These are phyloP conservation scores for Didymellaceae sp. DNA, from an alignment of 2,329 filamentous ascomycete species.

Conservation along the genomic window DNA sequence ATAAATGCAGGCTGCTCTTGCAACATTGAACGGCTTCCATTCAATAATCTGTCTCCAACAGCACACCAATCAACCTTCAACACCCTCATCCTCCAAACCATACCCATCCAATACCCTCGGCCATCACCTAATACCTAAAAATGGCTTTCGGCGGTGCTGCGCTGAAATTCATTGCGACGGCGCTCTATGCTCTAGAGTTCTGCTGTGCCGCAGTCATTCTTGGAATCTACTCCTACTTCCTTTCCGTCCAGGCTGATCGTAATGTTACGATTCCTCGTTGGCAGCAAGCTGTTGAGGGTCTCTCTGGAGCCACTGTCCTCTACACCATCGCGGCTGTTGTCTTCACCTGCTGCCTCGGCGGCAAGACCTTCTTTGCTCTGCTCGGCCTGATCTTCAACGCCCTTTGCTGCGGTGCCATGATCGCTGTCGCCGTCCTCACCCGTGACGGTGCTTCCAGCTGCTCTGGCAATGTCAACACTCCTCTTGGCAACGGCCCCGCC, in stretches of 20 bases:
- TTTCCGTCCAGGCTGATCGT: slow-evolving; percentile 73
- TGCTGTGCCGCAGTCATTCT: slow-evolving; percentile 75
- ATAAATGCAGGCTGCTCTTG: slow-evolving; percentile 14
- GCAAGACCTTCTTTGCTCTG: slow-evolving; percentile 72
- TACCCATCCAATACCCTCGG: too few relatives aligned
- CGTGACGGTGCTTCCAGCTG: slow-evolving; percentile 72
- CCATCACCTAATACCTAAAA: slow-evolving; percentile 7
- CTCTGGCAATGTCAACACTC: slow-evolving; percentile 65
- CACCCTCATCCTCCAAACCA: not conserved
- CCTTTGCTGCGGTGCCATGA: slow-evolving; percentile 76
- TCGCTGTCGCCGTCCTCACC: slow-evolving; percentile 81
- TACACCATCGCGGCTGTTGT: slow-evolving; percentile 77
- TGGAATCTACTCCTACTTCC: slow-evolving; percentile 80
- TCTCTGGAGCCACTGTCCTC: slow-evolving; percentile 75
- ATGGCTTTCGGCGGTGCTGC: slow-evolving; percentile 68
- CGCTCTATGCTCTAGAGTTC: slow-evolving; percentile 77
- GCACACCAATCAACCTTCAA: slow-evolving; percentile 1
- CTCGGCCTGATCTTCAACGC: slow-evolving; percentile 78
- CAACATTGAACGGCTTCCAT: not conserved
- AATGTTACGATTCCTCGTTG: slow-evolving; percentile 67
- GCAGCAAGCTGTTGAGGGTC: slow-evolving; percentile 72
- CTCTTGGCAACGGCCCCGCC: slow-evolving; percentile 72
- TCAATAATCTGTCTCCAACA: not conserved
- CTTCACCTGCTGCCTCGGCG: slow-evolving; percentile 80
- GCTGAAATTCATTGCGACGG: slow-evolving; percentile 73